phyloP scores from a whole-genome alignment of 148 eudicot genomes.

The Chenopodium formosanum region DNA sequence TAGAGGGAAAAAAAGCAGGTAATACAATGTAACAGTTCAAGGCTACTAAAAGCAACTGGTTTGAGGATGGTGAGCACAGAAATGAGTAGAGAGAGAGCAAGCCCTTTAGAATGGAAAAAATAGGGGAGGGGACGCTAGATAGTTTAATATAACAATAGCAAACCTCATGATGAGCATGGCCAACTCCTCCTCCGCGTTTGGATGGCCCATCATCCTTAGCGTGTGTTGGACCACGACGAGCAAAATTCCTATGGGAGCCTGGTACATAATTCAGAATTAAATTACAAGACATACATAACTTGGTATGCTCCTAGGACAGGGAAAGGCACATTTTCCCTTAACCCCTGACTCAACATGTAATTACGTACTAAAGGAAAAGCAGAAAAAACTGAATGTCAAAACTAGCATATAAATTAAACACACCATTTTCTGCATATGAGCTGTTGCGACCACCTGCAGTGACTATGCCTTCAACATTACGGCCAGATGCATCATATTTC shows the following conservation, averaged over 20 bases:
- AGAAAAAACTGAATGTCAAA: not conserved
- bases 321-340: not conserved
- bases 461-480: conserved; percentile 37
- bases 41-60: too few relatives aligned
- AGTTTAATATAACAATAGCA: conserved; percentile 11
- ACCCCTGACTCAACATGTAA: not conserved
- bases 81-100: not conserved
- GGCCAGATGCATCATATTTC: conserved; percentile 43
- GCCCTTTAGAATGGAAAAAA: not conserved
- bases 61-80: not conserved
- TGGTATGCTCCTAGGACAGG: not conserved
- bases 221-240: conserved; percentile 63
- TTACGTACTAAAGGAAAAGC: not conserved
- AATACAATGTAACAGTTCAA: not conserved
- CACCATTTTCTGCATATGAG: conserved; percentile 53
- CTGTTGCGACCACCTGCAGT: conserved; percentile 44
- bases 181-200: conserved; percentile 62
- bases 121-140: not conserved
- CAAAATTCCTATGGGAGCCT: conserved; percentile 70
- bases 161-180: conserved; percentile 78
- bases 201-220: conserved; percentile 63
- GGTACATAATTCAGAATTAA: conserved; percentile 14
- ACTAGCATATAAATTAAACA: conserved; percentile 15
- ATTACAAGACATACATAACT: not conserved
- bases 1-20: not conserved